Evolutionary conservation across 1,284 basidiomycete genomes (phyloP), one percentile per base, ranked within the genome.

Genomic region (Termitomyces sp.): DNA sequence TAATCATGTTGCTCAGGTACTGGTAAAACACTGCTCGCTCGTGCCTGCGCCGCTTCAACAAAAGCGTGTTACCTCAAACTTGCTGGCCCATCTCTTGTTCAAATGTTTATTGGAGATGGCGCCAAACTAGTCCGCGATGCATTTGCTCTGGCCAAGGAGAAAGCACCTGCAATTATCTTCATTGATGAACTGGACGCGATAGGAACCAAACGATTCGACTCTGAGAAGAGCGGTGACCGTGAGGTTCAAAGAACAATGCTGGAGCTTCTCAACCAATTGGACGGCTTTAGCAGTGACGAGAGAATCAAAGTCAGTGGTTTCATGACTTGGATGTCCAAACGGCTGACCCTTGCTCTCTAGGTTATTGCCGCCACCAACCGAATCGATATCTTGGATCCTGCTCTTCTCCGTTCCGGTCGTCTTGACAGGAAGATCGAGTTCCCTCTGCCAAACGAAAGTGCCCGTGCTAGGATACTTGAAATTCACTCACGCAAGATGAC

Each of bases 181-280:
- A 98, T 99, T 62, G 96, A 99, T 65, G 97, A 98, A 71, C 80
- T 97, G 56, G 93, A 97, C 64, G 94, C 96, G 14, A 94, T 99
- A 62, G 96, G 97, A 63, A 97, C 96, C 39, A 96, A 97, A 46
- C 84, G 96, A 43, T 97, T 97, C 65, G 96, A 99, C 68, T 97
- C 97, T 57, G 97, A 97, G 57, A 96, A 96, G 47, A 97, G 96
- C 62, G 97, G 97, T 52, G 96, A 99, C 71, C 95, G 97, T 69
- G 96, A 99, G 69, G 96, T 99, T 16, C 97, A 99, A 72, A 77
- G 96, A 64, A 99, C 96, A n/a, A 99, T 99, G 96, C 77, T 99
- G 69, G 97, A 99, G 71, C 80, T 99, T 51, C 94, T 99, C 68
- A 98, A 98, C 72, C 96, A 99, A 72, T 75, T 99, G 55, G 96